Evolutionary conservation across 1,284 basidiomycete genomes (phyloP).

Genomic region (Cerioporus squamosus): DNA sequence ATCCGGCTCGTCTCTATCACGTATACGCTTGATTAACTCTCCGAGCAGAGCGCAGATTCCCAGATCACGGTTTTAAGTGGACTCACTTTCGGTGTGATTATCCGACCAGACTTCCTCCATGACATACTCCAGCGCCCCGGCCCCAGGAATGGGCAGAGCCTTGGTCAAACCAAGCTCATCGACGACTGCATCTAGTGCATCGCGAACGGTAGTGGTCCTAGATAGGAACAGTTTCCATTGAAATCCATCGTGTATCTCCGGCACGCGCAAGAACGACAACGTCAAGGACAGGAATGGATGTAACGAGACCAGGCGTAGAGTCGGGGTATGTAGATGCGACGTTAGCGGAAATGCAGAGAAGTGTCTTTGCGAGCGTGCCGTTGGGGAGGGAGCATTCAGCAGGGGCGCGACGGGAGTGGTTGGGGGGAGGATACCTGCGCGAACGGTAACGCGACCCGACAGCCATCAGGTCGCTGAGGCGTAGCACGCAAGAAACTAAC

Average conservation of each 20-base stretch:
- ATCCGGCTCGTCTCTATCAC: constrained; percentile 28
- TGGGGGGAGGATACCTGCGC: constrained; percentile 55
- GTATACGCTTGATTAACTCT: neutral
- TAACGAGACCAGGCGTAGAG: constrained; percentile 72
- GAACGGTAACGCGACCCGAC: constrained; percentile 10
- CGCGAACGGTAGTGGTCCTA: constrained; percentile 51
- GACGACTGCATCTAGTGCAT: constrained; percentile 56
- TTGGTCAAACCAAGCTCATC: constrained; percentile 75
- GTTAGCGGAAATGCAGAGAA: constrained; percentile 79
- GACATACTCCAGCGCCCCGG: constrained; percentile 65
- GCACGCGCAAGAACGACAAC: constrained; percentile 70
- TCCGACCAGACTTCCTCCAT: constrained; percentile 67
- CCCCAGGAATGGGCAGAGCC: constrained; percentile 61
- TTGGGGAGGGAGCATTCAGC: constrained; percentile 42
- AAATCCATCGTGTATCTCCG: constrained; percentile 79
- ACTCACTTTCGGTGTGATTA: constrained; percentile 53
- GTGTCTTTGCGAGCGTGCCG: constrained; percentile 49
- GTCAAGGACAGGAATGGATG: constrained; percentile 61
- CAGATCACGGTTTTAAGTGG: neutral
- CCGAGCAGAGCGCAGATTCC: neutral
- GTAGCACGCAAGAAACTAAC: neutral
- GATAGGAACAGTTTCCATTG: constrained; percentile 68
- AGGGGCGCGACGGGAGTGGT: constrained; percentile 54
- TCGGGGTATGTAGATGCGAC: constrained; percentile 68
- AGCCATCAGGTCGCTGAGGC: neutral